Evolutionary conservation across 2,329 filamentous ascomycete genomes (phyloP).

Genomic region (Aureobasidium sp.): DNA sequence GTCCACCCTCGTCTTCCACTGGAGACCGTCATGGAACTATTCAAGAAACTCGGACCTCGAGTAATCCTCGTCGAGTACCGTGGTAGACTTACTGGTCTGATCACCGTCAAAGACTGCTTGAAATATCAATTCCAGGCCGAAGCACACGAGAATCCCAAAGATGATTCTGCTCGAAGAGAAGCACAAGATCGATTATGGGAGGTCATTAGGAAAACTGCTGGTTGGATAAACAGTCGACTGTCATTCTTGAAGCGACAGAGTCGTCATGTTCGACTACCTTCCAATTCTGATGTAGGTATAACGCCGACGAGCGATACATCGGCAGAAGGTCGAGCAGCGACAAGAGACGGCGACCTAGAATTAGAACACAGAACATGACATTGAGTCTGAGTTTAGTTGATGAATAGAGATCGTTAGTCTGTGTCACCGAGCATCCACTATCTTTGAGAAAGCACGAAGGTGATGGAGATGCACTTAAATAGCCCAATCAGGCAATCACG

Average conservation of each 20-base stretch:
- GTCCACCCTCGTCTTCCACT: conserved; percentile 86
- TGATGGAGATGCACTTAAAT: not conserved
- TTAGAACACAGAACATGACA: conserved; percentile 31
- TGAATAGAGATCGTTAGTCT: not conserved
- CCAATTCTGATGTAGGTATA: not conserved
- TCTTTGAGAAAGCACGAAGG: not conserved
- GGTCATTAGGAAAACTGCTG: conserved; percentile 21
- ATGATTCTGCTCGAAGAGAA: conserved; percentile 47
- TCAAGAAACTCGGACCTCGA: conserved; percentile 92
- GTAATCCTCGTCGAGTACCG: conserved; percentile 90
- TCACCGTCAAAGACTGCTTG: conserved; percentile 94
- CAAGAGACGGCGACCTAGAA: conserved; percentile 20
- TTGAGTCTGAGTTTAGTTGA: not conserved
- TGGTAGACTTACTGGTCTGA: conserved; percentile 71
- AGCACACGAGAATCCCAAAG: conserved; percentile 64
- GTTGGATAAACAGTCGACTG: conserved; percentile 21
- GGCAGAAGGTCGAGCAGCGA: conserved; percentile 6
- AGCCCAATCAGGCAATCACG: not conserved
- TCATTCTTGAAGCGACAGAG: not conserved
- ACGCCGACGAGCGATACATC: not conserved
- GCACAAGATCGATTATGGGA: conserved; percentile 60
- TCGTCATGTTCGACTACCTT: conserved; percentile 7
- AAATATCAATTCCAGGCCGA: conserved; percentile 98
- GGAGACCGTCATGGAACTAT: conserved; percentile 97
- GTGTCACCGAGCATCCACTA: not conserved